A percentile compares a stretch with the other conserved stretches of the same genome.
These are phyloP conservation scores for Cutaneotrichosporon sp. DNA, from an alignment of 1,284 basidiomycete species.

Conservation along the genomic window DNA sequence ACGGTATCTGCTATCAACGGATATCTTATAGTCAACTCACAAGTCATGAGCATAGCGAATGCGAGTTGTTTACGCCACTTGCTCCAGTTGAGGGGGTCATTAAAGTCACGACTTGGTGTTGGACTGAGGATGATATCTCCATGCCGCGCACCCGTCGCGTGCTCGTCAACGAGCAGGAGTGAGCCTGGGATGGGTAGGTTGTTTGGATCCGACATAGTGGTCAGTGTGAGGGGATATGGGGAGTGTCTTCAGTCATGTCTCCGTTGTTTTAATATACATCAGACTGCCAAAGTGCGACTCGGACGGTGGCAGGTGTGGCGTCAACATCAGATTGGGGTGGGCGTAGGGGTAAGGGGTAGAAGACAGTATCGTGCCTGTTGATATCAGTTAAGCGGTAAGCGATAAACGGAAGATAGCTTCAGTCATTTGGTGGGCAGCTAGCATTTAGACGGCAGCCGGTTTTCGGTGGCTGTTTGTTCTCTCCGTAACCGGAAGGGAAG, in stretches of 20 bases:
- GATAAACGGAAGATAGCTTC: neutral
- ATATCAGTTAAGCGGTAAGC: constrained; percentile 5
- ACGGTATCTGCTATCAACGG: constrained; percentile 17
- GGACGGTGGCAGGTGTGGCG: neutral
- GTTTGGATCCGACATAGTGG: neutral
- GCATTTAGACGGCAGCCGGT: neutral
- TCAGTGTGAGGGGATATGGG: neutral
- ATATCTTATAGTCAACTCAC: constrained; percentile 12
- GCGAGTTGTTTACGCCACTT: constrained; percentile 26
- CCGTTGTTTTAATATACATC: neutral
- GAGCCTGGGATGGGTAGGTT: constrained; percentile 29
- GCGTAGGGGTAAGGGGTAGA: neutral
- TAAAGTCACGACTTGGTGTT: constrained; percentile 25
- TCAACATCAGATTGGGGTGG: neutral
- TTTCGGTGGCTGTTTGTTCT: no score
- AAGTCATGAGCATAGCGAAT: constrained; percentile 25
- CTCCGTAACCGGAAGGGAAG: no score
- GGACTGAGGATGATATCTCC: constrained; percentile 30
- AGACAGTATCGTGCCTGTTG: neutral
- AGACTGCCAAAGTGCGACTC: neutral
- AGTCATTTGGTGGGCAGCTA: neutral
- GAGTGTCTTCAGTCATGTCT: neutral
- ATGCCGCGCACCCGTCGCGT: constrained; percentile 4
- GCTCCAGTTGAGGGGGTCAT: constrained; percentile 32
- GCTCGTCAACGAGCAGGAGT: constrained; percentile 24